phyloP scores from a whole-genome alignment of 495 filamentous ascomycete genomes.

The Annulohypoxylon moriforme region DNA sequence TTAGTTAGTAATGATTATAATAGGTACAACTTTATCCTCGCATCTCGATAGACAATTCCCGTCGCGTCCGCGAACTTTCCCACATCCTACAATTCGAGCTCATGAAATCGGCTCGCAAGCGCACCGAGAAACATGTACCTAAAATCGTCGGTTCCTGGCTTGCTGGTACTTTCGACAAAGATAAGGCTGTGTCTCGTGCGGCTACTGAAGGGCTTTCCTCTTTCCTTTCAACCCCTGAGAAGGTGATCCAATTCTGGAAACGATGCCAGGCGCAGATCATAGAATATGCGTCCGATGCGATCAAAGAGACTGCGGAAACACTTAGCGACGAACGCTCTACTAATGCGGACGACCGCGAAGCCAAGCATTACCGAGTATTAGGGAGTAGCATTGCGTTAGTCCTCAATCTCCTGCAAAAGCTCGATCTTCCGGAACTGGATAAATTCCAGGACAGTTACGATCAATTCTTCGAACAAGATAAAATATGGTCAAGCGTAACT shows the following conservation, averaged over 20 bases:
- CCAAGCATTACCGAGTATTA: constrained; percentile 85
- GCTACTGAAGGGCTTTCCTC: constrained; percentile 78
- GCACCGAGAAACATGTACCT: constrained; percentile 80
- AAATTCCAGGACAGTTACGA: constrained; percentile 62
- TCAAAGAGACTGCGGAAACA: constrained; percentile 80
- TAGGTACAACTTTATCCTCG: constrained; percentile 89
- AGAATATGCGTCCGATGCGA: constrained; percentile 80
- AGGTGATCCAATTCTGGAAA: constrained; percentile 77
- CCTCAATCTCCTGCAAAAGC: constrained; percentile 61
- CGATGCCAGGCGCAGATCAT: constrained; percentile 79
- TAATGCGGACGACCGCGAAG: constrained; percentile 82
- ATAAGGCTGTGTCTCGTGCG: constrained; percentile 75
- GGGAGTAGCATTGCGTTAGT: constrained; percentile 71
- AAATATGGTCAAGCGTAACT: constrained; percentile 80
- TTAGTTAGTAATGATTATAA: constrained; percentile 47
- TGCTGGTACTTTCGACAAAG: constrained; percentile 85
- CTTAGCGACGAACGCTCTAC: constrained; percentile 89
- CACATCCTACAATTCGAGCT: constrained; percentile 80
- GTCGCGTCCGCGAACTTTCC: constrained; percentile 86
- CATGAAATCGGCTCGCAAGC: constrained; percentile 76
- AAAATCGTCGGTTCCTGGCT: constrained; percentile 87
- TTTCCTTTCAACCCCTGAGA: constrained; percentile 83
- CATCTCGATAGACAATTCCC: constrained; percentile 84
- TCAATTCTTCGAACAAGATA: constrained; percentile 67
- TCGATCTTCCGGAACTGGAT: constrained; percentile 61